Evolutionary conservation across 23 red algal genomes (phyloP).

Genomic region (Agarophyton chilense): DNA sequence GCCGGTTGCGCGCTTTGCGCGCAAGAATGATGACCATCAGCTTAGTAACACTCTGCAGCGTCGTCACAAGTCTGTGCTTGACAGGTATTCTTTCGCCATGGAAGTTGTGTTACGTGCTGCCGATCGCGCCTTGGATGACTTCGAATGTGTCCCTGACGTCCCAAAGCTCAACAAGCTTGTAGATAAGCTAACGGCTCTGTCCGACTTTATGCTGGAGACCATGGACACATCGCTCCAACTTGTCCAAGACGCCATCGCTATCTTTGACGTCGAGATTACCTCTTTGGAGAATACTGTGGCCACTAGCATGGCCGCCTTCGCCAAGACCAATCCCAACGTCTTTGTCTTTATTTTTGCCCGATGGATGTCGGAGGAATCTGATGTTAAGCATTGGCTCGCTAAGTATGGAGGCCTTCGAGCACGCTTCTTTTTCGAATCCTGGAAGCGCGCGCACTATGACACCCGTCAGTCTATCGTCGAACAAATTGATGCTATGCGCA

Average conservation of each 20-base stretch:
- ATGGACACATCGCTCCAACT: conserved; percentile 16
- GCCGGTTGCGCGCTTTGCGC: background rate
- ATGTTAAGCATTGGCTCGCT: conserved; percentile 27
- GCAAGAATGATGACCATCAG: background rate
- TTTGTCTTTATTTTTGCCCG: conserved; percentile 45
- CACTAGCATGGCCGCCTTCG: conserved; percentile 20
- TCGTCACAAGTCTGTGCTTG: conserved; percentile 8
- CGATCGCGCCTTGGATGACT: conserved; percentile 30
- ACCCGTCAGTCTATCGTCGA: conserved; percentile 21
- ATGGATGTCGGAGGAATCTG: conserved; percentile 42
- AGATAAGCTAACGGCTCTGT: conserved; percentile 10
- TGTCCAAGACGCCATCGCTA: background rate
- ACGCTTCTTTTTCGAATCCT: conserved; percentile 40
- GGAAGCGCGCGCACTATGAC: conserved; percentile 32
- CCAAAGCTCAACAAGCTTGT: conserved; percentile 1
- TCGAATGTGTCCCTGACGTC: background rate
- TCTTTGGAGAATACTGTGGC: conserved; percentile 37
- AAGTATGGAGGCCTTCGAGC: conserved; percentile 42
- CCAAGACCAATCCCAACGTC: background rate
- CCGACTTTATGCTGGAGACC: conserved; percentile 39
- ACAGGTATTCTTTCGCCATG: conserved; percentile 45
- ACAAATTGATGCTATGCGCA: conserved; percentile 1
- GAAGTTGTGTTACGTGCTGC: conserved; percentile 38
- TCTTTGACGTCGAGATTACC: conserved; percentile 25
- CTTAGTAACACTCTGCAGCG: background rate